These are phyloP conservation scores for Cephaloascus fragrans DNA, from an alignment of 805 yeast genomes.

Conservation along the genomic window DNA sequence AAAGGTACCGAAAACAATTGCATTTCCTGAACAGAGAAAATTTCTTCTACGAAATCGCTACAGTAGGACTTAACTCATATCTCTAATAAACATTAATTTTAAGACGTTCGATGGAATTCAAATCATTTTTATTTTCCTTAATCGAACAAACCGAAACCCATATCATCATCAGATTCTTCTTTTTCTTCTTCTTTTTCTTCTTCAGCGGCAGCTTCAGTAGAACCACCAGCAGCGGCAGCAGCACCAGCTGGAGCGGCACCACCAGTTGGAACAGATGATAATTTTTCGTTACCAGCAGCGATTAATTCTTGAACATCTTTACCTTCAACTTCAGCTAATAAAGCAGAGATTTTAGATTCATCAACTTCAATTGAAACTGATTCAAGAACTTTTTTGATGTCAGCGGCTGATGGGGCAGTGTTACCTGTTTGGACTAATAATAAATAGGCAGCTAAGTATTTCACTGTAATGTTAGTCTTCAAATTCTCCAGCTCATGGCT, in stretches of 20 bases:
- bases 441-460: slow-evolving; percentile 90
- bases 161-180: slow-evolving; percentile 65
- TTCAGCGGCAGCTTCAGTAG: slow-evolving; percentile 51
- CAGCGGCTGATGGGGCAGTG: slow-evolving; percentile 71
- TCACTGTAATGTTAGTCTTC: too few relatives aligned
- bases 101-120: too few relatives aligned
- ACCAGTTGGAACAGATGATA: slow-evolving; percentile 76
- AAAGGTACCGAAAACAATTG: too few relatives aligned
- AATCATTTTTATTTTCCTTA: too few relatives aligned
- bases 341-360: slow-evolving; percentile 59
- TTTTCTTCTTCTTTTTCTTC: slow-evolving; percentile 47
- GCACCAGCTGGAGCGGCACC: slow-evolving; percentile 60
- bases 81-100: too few relatives aligned
- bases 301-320: slow-evolving; percentile 65
- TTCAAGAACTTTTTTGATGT: slow-evolving; percentile 61
- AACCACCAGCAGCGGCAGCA: slow-evolving; percentile 48
- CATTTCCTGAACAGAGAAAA: too few relatives aligned
- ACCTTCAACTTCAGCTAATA: slow-evolving; percentile 71
- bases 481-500: too few relatives aligned
- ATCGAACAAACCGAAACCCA: slow-evolving; percentile 94
- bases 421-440: slow-evolving; percentile 84
- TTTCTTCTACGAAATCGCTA: too few relatives aligned
- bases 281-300: slow-evolving; percentile 73
- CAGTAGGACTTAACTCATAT: too few relatives aligned
- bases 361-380: slow-evolving; percentile 78